phyloP scores from a whole-genome alignment of 2,329 filamentous ascomycete genomes.

The Hypocrella siamensis region DNA sequence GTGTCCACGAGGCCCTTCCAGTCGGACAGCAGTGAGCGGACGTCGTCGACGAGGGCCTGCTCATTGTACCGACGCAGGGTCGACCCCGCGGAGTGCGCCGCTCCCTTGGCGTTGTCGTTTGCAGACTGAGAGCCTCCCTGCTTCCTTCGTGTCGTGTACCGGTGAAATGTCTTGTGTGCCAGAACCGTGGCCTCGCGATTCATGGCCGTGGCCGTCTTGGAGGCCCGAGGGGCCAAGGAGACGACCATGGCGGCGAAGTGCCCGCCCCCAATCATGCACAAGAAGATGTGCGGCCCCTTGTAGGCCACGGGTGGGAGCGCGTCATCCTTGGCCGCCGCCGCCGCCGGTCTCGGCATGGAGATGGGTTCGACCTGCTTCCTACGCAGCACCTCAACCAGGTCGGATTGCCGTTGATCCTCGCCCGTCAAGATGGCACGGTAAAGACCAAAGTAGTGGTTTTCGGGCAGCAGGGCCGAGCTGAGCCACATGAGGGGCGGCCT shows the following conservation, averaged over 20 bases:
- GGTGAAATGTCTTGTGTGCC: conserved; percentile 94
- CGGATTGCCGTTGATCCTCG: conserved; percentile 46
- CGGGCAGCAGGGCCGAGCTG: conserved; percentile 55
- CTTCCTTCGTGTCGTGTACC: conserved; percentile 90
- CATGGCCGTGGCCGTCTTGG: conserved; percentile 52
- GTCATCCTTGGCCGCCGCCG: conserved; percentile 41
- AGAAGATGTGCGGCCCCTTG: conserved; percentile 72
- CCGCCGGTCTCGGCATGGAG: conserved; percentile 32
- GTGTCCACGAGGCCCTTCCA: conserved; percentile 81
- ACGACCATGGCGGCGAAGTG: conserved; percentile 97
- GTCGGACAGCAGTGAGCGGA: conserved; percentile 61
- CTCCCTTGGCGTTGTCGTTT: conserved; percentile 86
- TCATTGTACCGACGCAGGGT: conserved; percentile 88
- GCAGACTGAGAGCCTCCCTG: conserved; percentile 91
- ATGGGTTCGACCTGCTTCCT: conserved; percentile 63
- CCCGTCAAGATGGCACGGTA: conserved; percentile 70
- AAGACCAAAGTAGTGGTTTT: conserved; percentile 67
- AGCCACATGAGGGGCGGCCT: conserved; percentile 79
- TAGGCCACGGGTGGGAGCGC: conserved; percentile 37
- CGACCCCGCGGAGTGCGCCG: conserved; percentile 85
- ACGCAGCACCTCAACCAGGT: conserved; percentile 51
- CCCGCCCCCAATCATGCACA: conserved; percentile 97
- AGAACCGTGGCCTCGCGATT: conserved; percentile 77
- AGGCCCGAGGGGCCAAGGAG: conserved; percentile 64
- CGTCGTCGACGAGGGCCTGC: conserved; percentile 74